Percentiles rank a stretch among this genome's conserved stretches.
These are phyloP conservation scores for Metschnikowia kunwiensis DNA, from an alignment of 805 yeast genomes.

Conservation along the genomic window DNA sequence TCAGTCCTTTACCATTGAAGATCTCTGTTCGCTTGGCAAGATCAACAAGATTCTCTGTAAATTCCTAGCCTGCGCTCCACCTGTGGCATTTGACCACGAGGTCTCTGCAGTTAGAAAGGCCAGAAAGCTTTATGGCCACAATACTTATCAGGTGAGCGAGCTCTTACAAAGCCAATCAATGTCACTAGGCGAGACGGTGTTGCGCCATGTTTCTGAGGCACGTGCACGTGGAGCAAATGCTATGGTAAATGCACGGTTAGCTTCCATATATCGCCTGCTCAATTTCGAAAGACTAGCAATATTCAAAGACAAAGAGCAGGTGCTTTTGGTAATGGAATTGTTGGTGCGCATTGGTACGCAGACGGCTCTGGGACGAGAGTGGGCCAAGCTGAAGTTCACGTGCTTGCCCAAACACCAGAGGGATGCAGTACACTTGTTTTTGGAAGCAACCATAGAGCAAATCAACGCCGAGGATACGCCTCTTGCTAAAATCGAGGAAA, in stretches of 20 bases:
- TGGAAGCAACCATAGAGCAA: slow-evolving; percentile 12
- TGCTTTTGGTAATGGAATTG: slow-evolving; percentile 12
- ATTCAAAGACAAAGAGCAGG: slow-evolving; percentile 10
- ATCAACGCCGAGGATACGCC: slow-evolving; percentile 10
- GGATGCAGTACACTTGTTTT: slow-evolving; percentile 12
- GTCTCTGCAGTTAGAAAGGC: slow-evolving; percentile 6
- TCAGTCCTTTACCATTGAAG: slow-evolving; percentile 2
- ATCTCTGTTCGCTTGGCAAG: slow-evolving; percentile 7
- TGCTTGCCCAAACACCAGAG: slow-evolving; percentile 10
- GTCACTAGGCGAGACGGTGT: slow-evolving; percentile 6
- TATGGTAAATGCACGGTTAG: slow-evolving; percentile 12
- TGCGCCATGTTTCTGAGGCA: slow-evolving; percentile 11
- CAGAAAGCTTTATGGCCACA: slow-evolving; percentile 7
- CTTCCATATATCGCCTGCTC: slow-evolving; percentile 12
- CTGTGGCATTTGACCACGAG: slow-evolving; percentile 6
- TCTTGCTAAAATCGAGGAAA: slow-evolving; percentile 13
- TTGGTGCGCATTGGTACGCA: slow-evolving; percentile 13
- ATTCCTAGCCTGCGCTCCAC: slow-evolving; percentile 3
- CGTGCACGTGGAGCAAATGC: slow-evolving; percentile 15
- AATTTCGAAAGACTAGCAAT: slow-evolving; percentile 15
- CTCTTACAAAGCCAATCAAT: slow-evolving; percentile 5
- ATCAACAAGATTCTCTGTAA: slow-evolving; percentile 5
- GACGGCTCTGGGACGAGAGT: slow-evolving; percentile 8
- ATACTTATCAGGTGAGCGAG: slow-evolving; percentile 10
- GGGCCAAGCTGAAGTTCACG: slow-evolving; percentile 8